Base-by-base conservation (phyloP, 345 rosid genomes). In the Turnera subulata region DNA sequence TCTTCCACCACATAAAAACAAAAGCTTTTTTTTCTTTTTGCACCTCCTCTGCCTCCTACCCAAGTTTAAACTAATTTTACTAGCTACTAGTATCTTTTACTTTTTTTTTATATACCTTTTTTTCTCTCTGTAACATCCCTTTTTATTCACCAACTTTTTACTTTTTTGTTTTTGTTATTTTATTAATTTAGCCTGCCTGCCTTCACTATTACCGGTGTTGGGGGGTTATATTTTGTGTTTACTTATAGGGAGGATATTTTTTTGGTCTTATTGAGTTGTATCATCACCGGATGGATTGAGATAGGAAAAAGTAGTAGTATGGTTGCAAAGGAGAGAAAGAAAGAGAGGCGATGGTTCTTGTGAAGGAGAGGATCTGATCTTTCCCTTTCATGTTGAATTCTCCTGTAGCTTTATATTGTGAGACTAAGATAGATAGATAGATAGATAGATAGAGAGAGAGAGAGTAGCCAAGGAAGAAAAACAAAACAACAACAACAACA, bases 331-430 rank as follows among this genome's bases (percentile, higher is more conserved):
- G 45, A 45, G 53, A 49, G 47, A 55, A 22, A 60, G 40, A 56
- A 38, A 20, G 47, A 55, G 11, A 53, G 17, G 21, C 32, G 53
- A 29, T 57, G 67, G 63, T 39, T 56, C 40, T 62, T 62, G 55
- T 51, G 65, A 65, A 73, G 67, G 45, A 42, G 77, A 59, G 76
- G 77, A 77, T 78, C 78, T 60, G 46, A 72, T 72, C 68, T 78
- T 69, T 73, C 73, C 51, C 56, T 76, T 78, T 70, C 68, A 73
- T 72, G 65, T 73, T 74, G 70, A 79, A 70, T 68, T 63, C 73
- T 77, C 54, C 45, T 23, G 58, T 26, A n/a, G 19, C 50, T 23
- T 51, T 55, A 45, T 39, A 62, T 48, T 40, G 61, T 39, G 32
- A 38, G 42, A 50, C 22, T 48, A 44, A 50, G 57, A 2, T 18